Conservation (phyloP, 202 grass and related monocot species). For the Zoysia matrella region DNA sequence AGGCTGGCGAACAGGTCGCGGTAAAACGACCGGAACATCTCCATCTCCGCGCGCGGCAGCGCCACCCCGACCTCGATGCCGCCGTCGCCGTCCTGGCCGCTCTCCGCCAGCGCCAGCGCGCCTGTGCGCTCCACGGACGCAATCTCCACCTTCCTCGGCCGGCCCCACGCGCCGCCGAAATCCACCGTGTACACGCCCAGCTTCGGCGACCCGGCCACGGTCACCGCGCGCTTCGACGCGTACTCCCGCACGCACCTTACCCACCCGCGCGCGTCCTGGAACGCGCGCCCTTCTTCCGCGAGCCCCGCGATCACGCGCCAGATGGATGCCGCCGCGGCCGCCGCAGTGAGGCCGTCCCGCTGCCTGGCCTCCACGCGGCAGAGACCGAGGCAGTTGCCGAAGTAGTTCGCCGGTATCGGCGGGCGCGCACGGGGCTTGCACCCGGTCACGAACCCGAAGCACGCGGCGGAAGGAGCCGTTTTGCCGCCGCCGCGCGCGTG, state of each 20-base stretch:
- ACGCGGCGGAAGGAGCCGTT: background rate
- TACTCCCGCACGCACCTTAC: constrained; percentile 25
- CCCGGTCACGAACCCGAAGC: constrained; percentile 64
- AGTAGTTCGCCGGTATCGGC: constrained; percentile 52
- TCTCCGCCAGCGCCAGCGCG: constrained; percentile 54
- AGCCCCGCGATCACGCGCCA: constrained; percentile 54
- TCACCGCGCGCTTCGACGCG: constrained; percentile 37
- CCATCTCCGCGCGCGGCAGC: constrained; percentile 55
- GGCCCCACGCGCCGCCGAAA: constrained; percentile 42
- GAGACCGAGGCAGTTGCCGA: constrained; percentile 65
- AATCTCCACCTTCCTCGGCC: constrained; percentile 58
- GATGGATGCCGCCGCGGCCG: constrained; percentile 20
- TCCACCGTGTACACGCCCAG: constrained; percentile 52
- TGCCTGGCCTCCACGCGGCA: constrained; percentile 36
- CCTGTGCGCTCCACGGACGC: constrained; percentile 57
- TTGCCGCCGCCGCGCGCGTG: background rate
- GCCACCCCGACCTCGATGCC: constrained; percentile 67
- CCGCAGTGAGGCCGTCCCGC: background rate
- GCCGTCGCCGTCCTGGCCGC: constrained; percentile 32
- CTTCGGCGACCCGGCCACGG: constrained; percentile 59
- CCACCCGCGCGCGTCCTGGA: constrained; percentile 44
- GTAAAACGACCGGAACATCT: constrained; percentile 41
- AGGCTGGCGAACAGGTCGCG: background rate
- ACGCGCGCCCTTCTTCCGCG: constrained; percentile 33
- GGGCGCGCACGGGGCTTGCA: constrained; percentile 53